Percentiles rank a stretch among this genome's conserved stretches.
Conservation (phyloP, 2,329 filamentous ascomycete genomes). For the Whalleya microplaca region DNA sequence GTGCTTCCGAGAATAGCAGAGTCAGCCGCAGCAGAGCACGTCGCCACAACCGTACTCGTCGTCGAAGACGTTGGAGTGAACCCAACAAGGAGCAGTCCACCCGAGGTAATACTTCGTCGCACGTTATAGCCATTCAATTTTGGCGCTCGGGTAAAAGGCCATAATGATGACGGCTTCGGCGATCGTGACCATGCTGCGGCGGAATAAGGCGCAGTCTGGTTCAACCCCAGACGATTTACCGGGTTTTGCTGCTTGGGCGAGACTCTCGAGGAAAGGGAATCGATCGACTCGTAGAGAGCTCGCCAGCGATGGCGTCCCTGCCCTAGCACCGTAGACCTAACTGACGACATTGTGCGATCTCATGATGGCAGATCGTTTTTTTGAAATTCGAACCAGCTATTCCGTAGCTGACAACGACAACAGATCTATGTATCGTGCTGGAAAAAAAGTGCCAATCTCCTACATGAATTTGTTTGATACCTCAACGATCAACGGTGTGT, state of each 20-base stretch:
- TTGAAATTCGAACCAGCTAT: too few relatives aligned
- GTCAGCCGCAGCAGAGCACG: conserved; percentile 45
- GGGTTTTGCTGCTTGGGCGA: conserved; percentile 27
- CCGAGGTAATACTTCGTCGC: conserved; percentile 57
- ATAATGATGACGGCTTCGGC: conserved; percentile 31
- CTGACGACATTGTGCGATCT: conserved; percentile 37
- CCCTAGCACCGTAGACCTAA: conserved; percentile 38
- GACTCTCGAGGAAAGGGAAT: conserved; percentile 30
- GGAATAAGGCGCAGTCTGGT: conserved; percentile 27
- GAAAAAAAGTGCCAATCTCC: background rate
- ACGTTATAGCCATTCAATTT: conserved; percentile 44
- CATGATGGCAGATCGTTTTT: conserved; percentile 31
- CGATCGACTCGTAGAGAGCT: conserved; percentile 35
- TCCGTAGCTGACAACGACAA: too few relatives aligned
- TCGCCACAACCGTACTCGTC: conserved; percentile 43
- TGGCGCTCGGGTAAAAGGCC: conserved; percentile 32
- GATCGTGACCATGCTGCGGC: conserved; percentile 25
- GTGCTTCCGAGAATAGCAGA: conserved; percentile 35
- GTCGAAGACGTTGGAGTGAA: conserved; percentile 44
- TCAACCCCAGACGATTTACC: conserved; percentile 21
- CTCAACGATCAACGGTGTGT: too few relatives aligned
- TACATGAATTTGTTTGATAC: background rate
- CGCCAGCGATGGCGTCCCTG: conserved; percentile 36
- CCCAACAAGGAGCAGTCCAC: conserved; percentile 57
- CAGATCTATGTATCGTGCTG: background rate